phyloP scores from a whole-genome alignment of 306 rosid genomes.

The Vigna unguiculata region DNA sequence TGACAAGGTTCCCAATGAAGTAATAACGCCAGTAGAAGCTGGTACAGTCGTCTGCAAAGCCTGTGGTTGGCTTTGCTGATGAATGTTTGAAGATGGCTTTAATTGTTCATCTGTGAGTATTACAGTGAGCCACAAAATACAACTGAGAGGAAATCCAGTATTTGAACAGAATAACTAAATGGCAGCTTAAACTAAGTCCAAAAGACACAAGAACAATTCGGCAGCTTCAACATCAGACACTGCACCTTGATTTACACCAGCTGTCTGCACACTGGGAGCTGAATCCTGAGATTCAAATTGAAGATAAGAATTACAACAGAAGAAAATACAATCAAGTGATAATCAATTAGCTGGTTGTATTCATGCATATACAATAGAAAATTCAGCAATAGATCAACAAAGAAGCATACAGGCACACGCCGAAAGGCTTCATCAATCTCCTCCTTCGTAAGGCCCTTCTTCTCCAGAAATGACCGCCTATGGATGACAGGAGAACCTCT shows the following conservation, averaged over 20 bases:
- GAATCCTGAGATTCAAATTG: slow-evolving; percentile 63
- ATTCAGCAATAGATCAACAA: not conserved
- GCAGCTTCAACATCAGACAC: slow-evolving; percentile 17
- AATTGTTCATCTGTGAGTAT: slow-evolving; percentile 57
- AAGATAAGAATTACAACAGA: slow-evolving; percentile 21
- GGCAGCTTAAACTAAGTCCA: slow-evolving; percentile 21
- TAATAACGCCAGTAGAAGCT: slow-evolving; percentile 48
- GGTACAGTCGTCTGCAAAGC: slow-evolving; percentile 56
- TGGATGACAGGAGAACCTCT: slow-evolving; percentile 76
- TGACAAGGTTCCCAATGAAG: slow-evolving; percentile 46
- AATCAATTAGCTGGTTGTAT: not conserved
- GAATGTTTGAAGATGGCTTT: slow-evolving; percentile 52
- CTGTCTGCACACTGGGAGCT: slow-evolving; percentile 57
- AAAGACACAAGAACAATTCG: slow-evolving; percentile 7
- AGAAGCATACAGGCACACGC: slow-evolving; percentile 73
- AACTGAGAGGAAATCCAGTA: not conserved
- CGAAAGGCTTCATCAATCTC: slow-evolving; percentile 92
- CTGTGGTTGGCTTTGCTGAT: slow-evolving; percentile 55
- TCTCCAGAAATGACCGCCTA: slow-evolving; percentile 87
- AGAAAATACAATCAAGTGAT: slow-evolving; percentile 19
- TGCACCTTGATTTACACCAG: slow-evolving; percentile 68
- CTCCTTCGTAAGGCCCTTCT: slow-evolving; percentile 89
- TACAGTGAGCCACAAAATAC: slow-evolving; percentile 25
- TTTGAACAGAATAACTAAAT: slow-evolving; percentile 6
- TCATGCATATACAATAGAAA: slow-evolving; percentile 1